Evolutionary conservation across 306 rosid species (phyloP), one percentile per base, ranked within the genome.

Genomic region (Malus sylvestris): DNA sequence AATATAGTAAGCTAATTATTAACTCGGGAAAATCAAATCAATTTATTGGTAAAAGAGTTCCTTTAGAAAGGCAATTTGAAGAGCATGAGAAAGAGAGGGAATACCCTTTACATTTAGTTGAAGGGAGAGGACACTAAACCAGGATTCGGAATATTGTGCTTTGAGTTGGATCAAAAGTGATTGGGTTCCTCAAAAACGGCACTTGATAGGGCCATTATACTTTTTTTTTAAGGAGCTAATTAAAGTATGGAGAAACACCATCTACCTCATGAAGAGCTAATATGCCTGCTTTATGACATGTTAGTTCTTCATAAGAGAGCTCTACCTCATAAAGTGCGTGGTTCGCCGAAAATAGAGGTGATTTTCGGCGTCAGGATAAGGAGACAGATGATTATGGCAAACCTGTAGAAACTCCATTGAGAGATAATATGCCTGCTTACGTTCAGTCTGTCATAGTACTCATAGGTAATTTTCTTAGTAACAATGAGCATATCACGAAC

Each of bases 321-420:
- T 38, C 42, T 38, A 38, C 42, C 42, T 38, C 42, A 38, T 6
- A 38, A 38, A 38, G 42, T 38, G 10, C 2, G 9, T 38, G 42
- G 9, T 38, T 38, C 42, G 42, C 42, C 10, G 42, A 38, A 53
- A 64, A 67, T 19, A 19, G 72, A 78, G 77, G 68, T 25, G 1
- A 25, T 42, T 59, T 25, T 25, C 8, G 29, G 57, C 42, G 32
- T 38, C 25, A 15, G 29, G 58, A 60, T 27, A 38, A 20, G n/a
- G 25, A 72, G 13, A 53, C 49, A 22, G 67, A 57, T 35, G 25
- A 38, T 44, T 68, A 82, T 11, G 70, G 81, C 81, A 59, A 81
- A 95, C 97, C 99, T 92, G 97, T 45, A 95, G 88, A 85, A 86
- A 95, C 45, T 95, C 99, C 99, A 95, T 95, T n/a, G 97, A 95